A percentile compares a stretch with the other conserved stretches of the same genome.
Evolutionary conservation across 495 filamentous ascomycete genomes (phyloP).

Genomic region (Aspergillus heteromorphus): DNA sequence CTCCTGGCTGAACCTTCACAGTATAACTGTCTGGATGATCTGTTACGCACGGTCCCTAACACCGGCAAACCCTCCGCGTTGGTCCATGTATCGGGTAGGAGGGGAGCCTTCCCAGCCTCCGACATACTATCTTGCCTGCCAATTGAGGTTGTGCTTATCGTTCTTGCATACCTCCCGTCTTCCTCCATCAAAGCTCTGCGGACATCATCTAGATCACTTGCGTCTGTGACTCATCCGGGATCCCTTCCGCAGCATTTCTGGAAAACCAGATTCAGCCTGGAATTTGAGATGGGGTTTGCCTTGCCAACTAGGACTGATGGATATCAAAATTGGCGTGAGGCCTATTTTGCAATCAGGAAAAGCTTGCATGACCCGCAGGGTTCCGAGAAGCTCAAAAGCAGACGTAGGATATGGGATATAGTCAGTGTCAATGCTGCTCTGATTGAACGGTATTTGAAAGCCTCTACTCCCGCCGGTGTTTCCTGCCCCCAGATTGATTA

Average conservation of each 20-base stretch:
- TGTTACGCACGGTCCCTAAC: not conserved
- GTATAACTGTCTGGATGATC: not conserved
- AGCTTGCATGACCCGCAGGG: not conserved
- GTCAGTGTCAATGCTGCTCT: not conserved
- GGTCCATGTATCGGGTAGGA: no score
- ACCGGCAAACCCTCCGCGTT: no score
- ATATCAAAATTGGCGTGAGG: not conserved
- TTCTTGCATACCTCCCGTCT: not conserved
- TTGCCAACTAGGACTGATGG: not conserved
- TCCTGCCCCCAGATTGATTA: not conserved
- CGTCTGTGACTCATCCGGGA: not conserved
- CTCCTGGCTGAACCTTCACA: not conserved
- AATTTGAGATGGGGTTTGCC: slow-evolving; percentile 8
- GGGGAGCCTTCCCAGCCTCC: no score
- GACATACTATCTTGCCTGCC: not conserved
- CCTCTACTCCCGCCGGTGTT: not conserved
- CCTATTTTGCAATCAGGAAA: not conserved
- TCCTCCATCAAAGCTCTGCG: not conserved
- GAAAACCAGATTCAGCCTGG: not conserved
- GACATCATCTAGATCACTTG: not conserved
- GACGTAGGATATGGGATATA: not conserved
- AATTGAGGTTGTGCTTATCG: not conserved
- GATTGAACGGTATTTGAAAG: not conserved
- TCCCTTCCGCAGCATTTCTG: slow-evolving; percentile 6
- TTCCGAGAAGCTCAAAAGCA: not conserved